phyloP scores from a whole-genome alignment of 75 land plant genomes.

The Cupressus sempervirens region DNA sequence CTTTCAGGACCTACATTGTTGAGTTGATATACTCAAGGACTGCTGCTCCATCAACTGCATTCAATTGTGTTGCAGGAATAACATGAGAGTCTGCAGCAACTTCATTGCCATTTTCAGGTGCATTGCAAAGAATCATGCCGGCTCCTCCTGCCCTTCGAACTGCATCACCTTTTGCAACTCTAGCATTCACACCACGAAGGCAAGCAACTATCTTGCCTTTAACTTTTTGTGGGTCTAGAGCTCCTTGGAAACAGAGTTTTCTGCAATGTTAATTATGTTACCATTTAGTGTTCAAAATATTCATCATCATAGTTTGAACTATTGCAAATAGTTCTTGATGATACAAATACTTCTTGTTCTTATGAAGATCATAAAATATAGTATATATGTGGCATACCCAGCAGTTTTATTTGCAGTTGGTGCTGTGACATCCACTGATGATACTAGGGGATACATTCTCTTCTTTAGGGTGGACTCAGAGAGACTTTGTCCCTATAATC shows the following conservation, averaged over 20 bases:
- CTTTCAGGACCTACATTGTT: slow-evolving; percentile 27
- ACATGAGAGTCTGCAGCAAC: slow-evolving; percentile 44
- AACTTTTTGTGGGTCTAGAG: slow-evolving; percentile 48
- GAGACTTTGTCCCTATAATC: slow-evolving; percentile 20
- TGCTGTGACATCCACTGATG: slow-evolving; percentile 19
- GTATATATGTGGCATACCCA: slow-evolving; percentile 8
- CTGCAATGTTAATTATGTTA: slow-evolving; percentile 22
- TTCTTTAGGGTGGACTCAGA: background rate
- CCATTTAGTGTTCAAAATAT: background rate
- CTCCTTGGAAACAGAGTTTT: slow-evolving; percentile 21
- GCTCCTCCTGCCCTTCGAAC: slow-evolving; percentile 43
- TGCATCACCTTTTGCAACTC: slow-evolving; percentile 36
- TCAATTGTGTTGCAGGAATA: slow-evolving; percentile 43
- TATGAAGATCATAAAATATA: background rate
- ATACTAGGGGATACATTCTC: slow-evolving; percentile 23
- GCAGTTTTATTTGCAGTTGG: slow-evolving; percentile 13
- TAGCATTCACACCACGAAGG: slow-evolving; percentile 33
- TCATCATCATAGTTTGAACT: background rate
- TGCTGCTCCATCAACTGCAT: slow-evolving; percentile 15
- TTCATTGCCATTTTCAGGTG: slow-evolving; percentile 21
- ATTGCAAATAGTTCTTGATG: background rate
- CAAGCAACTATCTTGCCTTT: slow-evolving; percentile 62
- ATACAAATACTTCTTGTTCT: background rate
- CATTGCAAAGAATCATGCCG: slow-evolving; percentile 54
- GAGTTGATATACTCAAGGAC: slow-evolving; percentile 38